Base-by-base conservation (phyloP, 2,329 filamentous ascomycete species). In the Talaromyces sp. region DNA sequence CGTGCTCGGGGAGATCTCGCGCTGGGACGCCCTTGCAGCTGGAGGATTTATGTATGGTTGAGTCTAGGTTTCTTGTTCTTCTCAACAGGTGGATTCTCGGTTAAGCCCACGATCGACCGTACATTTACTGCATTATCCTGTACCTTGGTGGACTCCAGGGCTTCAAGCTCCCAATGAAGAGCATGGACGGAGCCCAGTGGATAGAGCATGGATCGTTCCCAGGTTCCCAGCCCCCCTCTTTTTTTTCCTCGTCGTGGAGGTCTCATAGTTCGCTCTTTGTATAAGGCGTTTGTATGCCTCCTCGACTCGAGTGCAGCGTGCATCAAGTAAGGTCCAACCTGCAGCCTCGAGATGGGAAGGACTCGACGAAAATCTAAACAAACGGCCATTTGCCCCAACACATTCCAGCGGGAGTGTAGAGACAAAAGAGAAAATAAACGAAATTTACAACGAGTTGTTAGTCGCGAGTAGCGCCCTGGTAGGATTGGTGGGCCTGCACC, bases 291-390 rank as follows among this genome's bases (percentile, higher is more conserved):
- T 33, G 16, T 19, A 22, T 44, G 37, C 47, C 30, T 29, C 41
- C 24, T 32, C 22, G 45, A 39, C 20, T 46, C 43, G 36, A 29
- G 35, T 32, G 56, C 52, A 50, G 50, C 47, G 45, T 60, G 57
- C 57, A 51, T 54, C 45, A 62, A 61, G 59, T 52, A 62, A 62
- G 59, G 59, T 49, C 54, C 56, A 37, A 29, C 33, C 45, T 60
- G 54, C 56, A 57, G 56, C 30, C 37, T 43, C 46, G 11, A 16
- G 43, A 22, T 52, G 41, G 56, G 54, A 43, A 62, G 47, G 50
- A 61, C 52, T 62, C 44, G 43, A 56, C 10, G 54, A 56, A 54
- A 52, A 62, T 62, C 58, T 58, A 62, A 62, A 62, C 58, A 61
- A 59, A 49, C 17, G 6, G 36, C 17, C 3, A 33, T 14, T 14